Percentiles rank a stretch among this genome's conserved stretches.
These are phyloP conservation scores for Hypericum perforatum DNA, from an alignment of 345 rosid species.

Conservation along the genomic window DNA sequence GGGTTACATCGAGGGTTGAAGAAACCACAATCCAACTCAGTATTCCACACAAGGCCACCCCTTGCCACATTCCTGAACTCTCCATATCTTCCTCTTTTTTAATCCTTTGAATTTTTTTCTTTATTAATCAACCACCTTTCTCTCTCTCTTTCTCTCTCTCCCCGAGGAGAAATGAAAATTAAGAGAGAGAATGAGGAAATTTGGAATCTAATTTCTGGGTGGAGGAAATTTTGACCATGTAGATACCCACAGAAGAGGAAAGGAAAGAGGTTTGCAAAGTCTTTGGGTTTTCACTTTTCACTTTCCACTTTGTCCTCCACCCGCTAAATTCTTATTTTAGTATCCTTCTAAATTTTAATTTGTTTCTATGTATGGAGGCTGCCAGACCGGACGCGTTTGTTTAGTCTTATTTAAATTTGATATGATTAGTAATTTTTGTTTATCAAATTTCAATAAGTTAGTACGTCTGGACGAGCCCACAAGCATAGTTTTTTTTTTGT, in stretches of 20 bases:
- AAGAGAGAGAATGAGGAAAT: background rate
- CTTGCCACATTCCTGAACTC: constrained; percentile 65
- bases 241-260: background rate
- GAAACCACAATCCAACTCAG: constrained; percentile 65
- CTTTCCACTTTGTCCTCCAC: no score
- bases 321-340: no score
- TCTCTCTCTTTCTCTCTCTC: constrained; percentile 8
- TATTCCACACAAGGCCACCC: constrained; percentile 47
- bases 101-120: constrained; percentile 21
- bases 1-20: constrained; percentile 47
- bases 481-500: no score
- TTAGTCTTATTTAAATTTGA: no score
- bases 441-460: no score
- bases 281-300: no score
- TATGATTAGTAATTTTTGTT: no score
- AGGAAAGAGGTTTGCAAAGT: background rate
- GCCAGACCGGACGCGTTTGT: no score
- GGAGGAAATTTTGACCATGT: no score
- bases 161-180: background rate
- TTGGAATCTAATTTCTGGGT: background rate
- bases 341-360: no score
- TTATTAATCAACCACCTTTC: constrained; percentile 6
- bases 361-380: no score
- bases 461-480: no score
- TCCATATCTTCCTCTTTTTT: constrained; percentile 39